A percentile compares a stretch with the other conserved stretches of the same genome.
Evolutionary conservation across 2,329 filamentous ascomycete genomes (phyloP).

Genomic region (Apiospora sp.): DNA sequence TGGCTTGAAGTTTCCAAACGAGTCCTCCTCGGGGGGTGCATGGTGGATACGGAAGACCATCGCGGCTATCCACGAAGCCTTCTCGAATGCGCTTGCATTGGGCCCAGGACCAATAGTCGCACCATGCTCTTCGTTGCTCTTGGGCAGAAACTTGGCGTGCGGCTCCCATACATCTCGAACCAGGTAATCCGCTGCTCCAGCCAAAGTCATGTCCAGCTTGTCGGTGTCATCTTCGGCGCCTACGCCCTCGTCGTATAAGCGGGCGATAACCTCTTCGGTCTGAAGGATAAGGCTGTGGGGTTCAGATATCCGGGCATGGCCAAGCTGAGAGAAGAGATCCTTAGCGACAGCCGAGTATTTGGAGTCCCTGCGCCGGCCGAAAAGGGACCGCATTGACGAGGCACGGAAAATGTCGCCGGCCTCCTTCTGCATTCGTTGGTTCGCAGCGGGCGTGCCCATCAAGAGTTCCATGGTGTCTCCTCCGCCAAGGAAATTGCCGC

Average conservation of each 20-base stretch:
- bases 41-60: conserved; percentile 84
- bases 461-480: conserved; percentile 58
- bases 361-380: conserved; percentile 58
- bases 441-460: conserved; percentile 63
- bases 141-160: conserved; percentile 57
- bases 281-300: conserved; percentile 74
- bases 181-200: conserved; percentile 60
- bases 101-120: conserved; percentile 72
- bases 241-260: conserved; percentile 70
- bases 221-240: conserved; percentile 63
- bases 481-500: conserved; percentile 33
- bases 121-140: conserved; percentile 60
- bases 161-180: conserved; percentile 62
- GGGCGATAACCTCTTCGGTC: conserved; percentile 75
- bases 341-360: conserved; percentile 77
- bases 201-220: conserved; percentile 63
- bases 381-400: conserved; percentile 55
- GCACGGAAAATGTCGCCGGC: conserved; percentile 64
- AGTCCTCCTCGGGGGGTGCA: conserved; percentile 54
- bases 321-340: conserved; percentile 68
- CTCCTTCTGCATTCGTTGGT: conserved; percentile 60
- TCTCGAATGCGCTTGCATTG: conserved; percentile 69
- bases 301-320: conserved; percentile 70
- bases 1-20: conserved; percentile 46
- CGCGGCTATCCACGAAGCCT: conserved; percentile 80